These are phyloP conservation scores for Yarrowia phangngaensis DNA, from an alignment of 805 yeast genomes.

Conservation along the genomic window DNA sequence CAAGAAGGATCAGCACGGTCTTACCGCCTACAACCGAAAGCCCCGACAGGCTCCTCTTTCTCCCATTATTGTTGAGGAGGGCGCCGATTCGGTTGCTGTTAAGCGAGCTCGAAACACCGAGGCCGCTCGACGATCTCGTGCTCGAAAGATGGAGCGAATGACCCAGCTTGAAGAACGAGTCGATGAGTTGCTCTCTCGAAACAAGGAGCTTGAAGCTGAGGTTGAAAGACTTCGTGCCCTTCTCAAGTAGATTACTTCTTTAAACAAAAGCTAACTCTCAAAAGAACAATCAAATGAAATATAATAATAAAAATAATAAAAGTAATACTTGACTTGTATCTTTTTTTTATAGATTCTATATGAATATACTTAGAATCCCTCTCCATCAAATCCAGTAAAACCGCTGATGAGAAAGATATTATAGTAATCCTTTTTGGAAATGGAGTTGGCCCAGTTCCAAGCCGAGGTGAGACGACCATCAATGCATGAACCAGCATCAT, in stretches of 20 bases:
- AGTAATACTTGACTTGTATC: conserved; percentile 3
- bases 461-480: conserved; percentile 79
- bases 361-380: conserved; percentile 40
- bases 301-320: neutral
- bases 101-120: conserved; percentile 94
- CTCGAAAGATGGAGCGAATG: conserved; percentile 89
- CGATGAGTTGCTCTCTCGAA: conserved; percentile 56
- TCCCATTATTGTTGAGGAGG: conserved; percentile 57
- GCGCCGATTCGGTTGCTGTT: conserved; percentile 61
- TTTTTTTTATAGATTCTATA: neutral
- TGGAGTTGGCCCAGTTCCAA: conserved; percentile 76
- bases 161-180: conserved; percentile 71
- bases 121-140: conserved; percentile 93
- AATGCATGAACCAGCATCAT: conserved; percentile 79
- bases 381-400: conserved; percentile 71
- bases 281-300: no score
- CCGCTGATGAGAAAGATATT: conserved; percentile 63
- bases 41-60: conserved; percentile 66
- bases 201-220: conserved; percentile 59
- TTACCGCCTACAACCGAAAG: conserved; percentile 73
- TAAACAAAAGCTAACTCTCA: conserved; percentile 24
- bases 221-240: conserved; percentile 48
- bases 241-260: conserved; percentile 3
- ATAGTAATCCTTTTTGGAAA: conserved; percentile 62
- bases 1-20: conserved; percentile 67